phyloP scores from a whole-genome alignment of 768 basidiomycete species.

The Strobilomyces dryophilus region DNA sequence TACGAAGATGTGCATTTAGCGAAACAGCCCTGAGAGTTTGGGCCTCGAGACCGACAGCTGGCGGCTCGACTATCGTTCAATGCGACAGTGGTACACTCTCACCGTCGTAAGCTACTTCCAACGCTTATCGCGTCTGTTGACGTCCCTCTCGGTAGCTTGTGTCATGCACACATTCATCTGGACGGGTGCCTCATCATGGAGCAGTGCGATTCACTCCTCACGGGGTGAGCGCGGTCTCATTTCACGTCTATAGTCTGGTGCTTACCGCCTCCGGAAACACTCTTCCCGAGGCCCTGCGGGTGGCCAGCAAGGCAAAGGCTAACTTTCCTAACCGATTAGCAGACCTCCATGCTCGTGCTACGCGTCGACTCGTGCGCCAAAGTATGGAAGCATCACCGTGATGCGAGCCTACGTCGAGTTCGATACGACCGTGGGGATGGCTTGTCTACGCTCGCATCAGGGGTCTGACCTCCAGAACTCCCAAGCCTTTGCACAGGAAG shows the following conservation, averaged over 20 bases:
- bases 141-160: conserved; percentile 33
- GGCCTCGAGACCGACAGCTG: neutral
- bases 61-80: conserved; percentile 9
- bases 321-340: conserved; percentile 38
- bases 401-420: conserved; percentile 71
- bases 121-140: conserved; percentile 13
- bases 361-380: conserved; percentile 48
- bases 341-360: conserved; percentile 51
- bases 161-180: conserved; percentile 63
- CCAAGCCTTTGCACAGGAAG: conserved; percentile 60
- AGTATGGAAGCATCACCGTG: conserved; percentile 56
- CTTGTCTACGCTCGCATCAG: conserved; percentile 35
- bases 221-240: conserved; percentile 39
- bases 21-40: conserved; percentile 28
- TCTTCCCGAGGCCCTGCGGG: conserved; percentile 51
- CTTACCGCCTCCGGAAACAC: conserved; percentile 33
- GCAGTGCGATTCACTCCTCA: conserved; percentile 45
- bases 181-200: conserved; percentile 68
- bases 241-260: neutral
- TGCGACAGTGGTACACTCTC: conserved; percentile 29
- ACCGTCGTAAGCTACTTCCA: conserved; percentile 26
- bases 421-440: conserved; percentile 48
- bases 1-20: conserved; percentile 24
- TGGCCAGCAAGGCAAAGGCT: conserved; percentile 50
- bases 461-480: neutral